A percentile compares a stretch with the other conserved stretches of the same genome.
phyloP scores from a whole-genome alignment of 2,329 filamentous ascomycete genomes.

The Fusarium torulosum region DNA sequence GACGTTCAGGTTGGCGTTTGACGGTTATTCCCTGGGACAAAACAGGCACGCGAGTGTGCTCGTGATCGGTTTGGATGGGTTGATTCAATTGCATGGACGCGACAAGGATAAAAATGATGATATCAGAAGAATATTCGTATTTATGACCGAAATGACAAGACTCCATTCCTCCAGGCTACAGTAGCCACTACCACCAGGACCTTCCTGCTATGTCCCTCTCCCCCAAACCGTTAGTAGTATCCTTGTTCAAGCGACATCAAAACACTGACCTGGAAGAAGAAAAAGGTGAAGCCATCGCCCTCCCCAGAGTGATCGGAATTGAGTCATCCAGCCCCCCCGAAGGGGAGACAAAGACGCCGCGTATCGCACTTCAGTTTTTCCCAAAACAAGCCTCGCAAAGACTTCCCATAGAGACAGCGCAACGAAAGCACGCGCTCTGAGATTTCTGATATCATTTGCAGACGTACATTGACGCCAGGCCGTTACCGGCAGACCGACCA shows the following conservation, averaged over 20 bases:
- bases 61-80: conserved; percentile 6
- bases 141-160: conserved; percentile 42
- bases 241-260: conserved; percentile 23
- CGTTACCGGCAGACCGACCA: conserved; percentile 82
- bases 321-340: conserved; percentile 69
- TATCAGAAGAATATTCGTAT: conserved; percentile 26
- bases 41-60: conserved; percentile 10
- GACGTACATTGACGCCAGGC: conserved; percentile 83
- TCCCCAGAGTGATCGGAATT: conserved; percentile 93
- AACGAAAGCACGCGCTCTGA: conserved; percentile 62
- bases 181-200: not conserved
- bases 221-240: conserved; percentile 47
- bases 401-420: conserved; percentile 82
- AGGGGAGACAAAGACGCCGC: conserved; percentile 70
- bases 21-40: conserved; percentile 7
- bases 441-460: conserved; percentile 96
- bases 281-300: conserved; percentile 70
- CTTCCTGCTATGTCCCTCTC: not conserved
- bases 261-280: conserved; percentile 49
- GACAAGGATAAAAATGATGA: conserved; percentile 15
- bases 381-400: conserved; percentile 88
- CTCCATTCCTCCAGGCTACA: conserved; percentile 28
- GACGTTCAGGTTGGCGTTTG: conserved; percentile 35
- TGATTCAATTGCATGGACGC: conserved; percentile 1
- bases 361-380: conserved; percentile 90